These are phyloP conservation scores for Lentinula boryana DNA, from an alignment of 768 basidiomycete genomes.

Conservation along the genomic window DNA sequence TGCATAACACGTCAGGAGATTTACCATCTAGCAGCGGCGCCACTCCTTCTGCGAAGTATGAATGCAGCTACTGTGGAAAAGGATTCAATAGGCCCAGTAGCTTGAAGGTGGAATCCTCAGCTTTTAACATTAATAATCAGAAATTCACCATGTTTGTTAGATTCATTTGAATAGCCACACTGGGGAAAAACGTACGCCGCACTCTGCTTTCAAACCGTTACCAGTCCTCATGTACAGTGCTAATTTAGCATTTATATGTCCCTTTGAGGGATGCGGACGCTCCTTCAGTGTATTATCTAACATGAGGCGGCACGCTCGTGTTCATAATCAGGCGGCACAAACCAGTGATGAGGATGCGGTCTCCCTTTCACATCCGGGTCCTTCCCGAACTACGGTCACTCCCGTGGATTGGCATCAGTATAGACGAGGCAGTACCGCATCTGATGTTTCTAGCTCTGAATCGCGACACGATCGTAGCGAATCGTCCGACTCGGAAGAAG, in stretches of 20 bases:
- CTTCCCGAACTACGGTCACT: background rate
- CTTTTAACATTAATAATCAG: background rate
- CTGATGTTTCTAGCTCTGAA: constrained; percentile 30
- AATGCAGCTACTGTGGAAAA: constrained; percentile 75
- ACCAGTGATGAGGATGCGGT: constrained; percentile 33
- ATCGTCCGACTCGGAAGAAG: constrained; percentile 28
- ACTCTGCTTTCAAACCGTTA: background rate
- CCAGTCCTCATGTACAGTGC: constrained; percentile 3
- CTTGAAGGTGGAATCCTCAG: constrained; percentile 49
- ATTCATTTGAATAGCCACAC: constrained; percentile 84
- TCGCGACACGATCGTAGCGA: constrained; percentile 34
- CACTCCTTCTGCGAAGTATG: constrained; percentile 51
- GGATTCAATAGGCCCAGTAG: constrained; percentile 80
- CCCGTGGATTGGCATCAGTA: constrained; percentile 18
- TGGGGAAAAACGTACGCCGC: constrained; percentile 71
- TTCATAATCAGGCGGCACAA: constrained; percentile 38
- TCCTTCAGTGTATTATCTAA: constrained; percentile 85
- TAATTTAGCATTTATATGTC: constrained; percentile 63
- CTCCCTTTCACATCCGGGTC: constrained; percentile 14
- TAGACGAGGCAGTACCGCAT: constrained; percentile 33
- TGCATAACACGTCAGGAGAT: background rate
- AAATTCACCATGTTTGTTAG: constrained; percentile 28
- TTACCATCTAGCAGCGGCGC: background rate
- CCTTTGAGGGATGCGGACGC: constrained; percentile 69
- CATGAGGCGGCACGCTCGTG: constrained; percentile 81